Conservation (phyloP, 352 stramenopile genomes). For the Globisporangium parvum region DNA sequence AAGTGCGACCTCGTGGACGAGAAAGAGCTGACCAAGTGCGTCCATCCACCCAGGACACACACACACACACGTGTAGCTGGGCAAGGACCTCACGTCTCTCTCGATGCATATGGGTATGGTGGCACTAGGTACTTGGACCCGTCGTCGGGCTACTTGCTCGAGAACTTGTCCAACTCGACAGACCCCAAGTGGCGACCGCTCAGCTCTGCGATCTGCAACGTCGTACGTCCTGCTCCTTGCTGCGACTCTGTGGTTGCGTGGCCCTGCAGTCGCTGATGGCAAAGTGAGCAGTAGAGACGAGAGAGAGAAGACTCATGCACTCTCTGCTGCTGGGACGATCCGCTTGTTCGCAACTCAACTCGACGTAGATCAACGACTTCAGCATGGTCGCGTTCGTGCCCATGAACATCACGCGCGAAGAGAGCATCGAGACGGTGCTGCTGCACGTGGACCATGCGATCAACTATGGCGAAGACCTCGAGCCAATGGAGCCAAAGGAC, state of each 20-base stretch:
- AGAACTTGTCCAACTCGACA: constrained; percentile 74
- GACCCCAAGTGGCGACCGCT: constrained; percentile 81
- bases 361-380: constrained; percentile 91
- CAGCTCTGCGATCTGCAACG: constrained; percentile 80
- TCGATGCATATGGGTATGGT: not conserved
- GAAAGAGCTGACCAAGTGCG: constrained; percentile 84
- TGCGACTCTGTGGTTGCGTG: not conserved
- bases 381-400: constrained; percentile 97
- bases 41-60: not conserved
- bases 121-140: constrained; percentile 63
- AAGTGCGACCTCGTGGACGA: constrained; percentile 90
- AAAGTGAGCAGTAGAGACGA: no score
- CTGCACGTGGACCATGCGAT: constrained; percentile 94
- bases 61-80: no score
- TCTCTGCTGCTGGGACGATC: no score
- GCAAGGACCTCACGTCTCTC: no score
- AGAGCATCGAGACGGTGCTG: constrained; percentile 95
- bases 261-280: no score
- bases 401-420: constrained; percentile 95
- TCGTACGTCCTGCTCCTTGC: constrained; percentile 39
- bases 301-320: not conserved
- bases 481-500: constrained; percentile 84
- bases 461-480: constrained; percentile 96
- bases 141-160: constrained; percentile 75
- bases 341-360: not conserved